These are phyloP conservation scores for Ceriops zippeliana DNA, from an alignment of 345 rosid species.

Conservation along the genomic window DNA sequence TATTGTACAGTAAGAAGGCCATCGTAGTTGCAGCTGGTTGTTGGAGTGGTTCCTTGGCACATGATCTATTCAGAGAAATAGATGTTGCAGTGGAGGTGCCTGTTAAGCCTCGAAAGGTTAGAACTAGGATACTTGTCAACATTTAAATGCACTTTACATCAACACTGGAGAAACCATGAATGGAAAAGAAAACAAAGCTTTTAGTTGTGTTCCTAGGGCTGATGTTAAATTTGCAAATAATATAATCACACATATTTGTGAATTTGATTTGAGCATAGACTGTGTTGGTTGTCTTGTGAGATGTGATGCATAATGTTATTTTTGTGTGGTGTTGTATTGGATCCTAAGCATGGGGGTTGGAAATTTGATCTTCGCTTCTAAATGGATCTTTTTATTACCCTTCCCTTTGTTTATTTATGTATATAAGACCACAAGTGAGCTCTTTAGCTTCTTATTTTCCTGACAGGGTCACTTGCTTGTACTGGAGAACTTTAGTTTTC, in stretches of 20 bases:
- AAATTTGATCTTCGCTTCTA: neutral
- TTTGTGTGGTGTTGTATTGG: too few relatives aligned
- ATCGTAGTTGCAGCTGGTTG: constrained; percentile 78
- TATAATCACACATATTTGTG: too few relatives aligned
- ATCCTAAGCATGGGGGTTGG: too few relatives aligned
- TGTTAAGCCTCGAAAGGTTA: constrained; percentile 87
- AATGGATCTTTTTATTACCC: neutral
- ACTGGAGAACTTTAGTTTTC: constrained; percentile 55
- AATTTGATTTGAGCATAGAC: too few relatives aligned
- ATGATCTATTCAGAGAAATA: constrained; percentile 47
- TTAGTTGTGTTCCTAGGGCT: too few relatives aligned
- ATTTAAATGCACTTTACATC: neutral
- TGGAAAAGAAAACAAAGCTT: too few relatives aligned
- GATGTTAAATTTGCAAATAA: too few relatives aligned
- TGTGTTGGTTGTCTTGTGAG: too few relatives aligned
- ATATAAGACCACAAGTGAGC: neutral
- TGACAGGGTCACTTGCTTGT: constrained; percentile 86
- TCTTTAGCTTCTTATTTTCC: constrained; percentile 18
- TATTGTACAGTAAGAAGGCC: constrained; percentile 62
- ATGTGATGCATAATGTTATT: too few relatives aligned
- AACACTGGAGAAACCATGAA: too few relatives aligned
- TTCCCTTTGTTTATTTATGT: neutral
- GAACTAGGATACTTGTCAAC: constrained; percentile 1
- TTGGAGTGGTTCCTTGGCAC: constrained; percentile 81
- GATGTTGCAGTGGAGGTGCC: constrained; percentile 46